Evolutionary conservation across 2,329 filamentous ascomycete species (phyloP).

Genomic region (Cladobotryum mycophilum): DNA sequence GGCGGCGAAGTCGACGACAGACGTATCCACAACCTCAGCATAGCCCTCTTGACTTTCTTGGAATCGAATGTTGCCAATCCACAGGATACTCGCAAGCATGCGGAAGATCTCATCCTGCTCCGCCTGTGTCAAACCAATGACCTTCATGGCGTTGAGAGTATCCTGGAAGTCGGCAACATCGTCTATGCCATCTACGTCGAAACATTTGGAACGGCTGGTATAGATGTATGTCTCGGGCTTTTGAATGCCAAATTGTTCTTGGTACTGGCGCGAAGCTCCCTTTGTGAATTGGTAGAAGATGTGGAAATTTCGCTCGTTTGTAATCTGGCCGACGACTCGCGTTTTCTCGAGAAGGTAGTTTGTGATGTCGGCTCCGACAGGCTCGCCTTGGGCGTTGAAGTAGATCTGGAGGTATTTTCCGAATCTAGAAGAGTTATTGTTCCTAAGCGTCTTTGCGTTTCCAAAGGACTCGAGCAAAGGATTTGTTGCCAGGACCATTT

Average conservation of each 20-base stretch:
- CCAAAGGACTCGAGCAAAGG: slow-evolving; percentile 95
- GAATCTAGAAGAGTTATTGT: slow-evolving; percentile 98
- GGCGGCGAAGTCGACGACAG: slow-evolving; percentile 88
- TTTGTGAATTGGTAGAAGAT: slow-evolving; percentile 99
- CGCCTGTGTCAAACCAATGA: slow-evolving; percentile 79
- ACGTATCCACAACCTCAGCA: slow-evolving; percentile 78
- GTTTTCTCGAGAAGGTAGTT: slow-evolving; percentile 97
- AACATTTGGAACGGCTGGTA: slow-evolving; percentile 89
- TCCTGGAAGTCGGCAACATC: slow-evolving; percentile 84
- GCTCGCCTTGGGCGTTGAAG: slow-evolving; percentile 87
- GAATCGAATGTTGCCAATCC: slow-evolving; percentile 93
- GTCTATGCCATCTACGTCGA: slow-evolving; percentile 90
- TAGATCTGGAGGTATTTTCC: slow-evolving; percentile 97
- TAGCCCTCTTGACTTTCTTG: slow-evolving; percentile 84
- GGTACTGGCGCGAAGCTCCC: slow-evolving; percentile 79
- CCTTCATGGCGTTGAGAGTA: slow-evolving; percentile 86
- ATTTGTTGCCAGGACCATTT: slow-evolving; percentile 98
- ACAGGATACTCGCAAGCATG: slow-evolving; percentile 84
- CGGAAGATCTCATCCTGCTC: slow-evolving; percentile 97
- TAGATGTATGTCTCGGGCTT: slow-evolving; percentile 90
- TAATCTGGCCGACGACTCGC: slow-evolving; percentile 89
- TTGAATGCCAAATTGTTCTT: slow-evolving; percentile 84
- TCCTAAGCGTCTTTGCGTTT: slow-evolving; percentile 94
- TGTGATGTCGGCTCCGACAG: slow-evolving; percentile 93
- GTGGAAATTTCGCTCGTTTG: slow-evolving; percentile 95